Evolutionary conservation across 768 basidiomycete genomes (phyloP), one percentile per base, ranked within the genome.

Genomic region (Phylloporus arenicola): DNA sequence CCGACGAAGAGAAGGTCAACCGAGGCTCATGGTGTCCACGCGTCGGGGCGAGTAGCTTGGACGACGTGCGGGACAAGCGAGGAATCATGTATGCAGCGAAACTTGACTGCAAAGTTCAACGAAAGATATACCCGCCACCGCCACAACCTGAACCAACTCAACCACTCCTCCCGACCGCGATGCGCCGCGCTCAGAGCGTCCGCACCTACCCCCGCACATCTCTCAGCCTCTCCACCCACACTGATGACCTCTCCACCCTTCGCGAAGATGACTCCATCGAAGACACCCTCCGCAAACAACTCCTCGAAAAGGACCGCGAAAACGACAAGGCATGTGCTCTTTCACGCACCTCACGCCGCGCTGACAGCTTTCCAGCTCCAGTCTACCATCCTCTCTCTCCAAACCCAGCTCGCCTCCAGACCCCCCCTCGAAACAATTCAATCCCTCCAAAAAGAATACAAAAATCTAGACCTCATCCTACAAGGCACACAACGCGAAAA

Each of bases 401-500:
- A 88, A 61, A 75, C 74, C 0, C 82, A 85, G 53, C 77, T 90
- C 5, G 72, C 79, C 0, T 72, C 81, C 46, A 75, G 88, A 12
- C 88, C 88, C 12, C 81, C 88, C 5, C 52, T 83, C 33, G 86
- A 89, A 54, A 70, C 70, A 0, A 72, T 91, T 24, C 82, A 87
- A 51, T 75, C 74, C 31, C 67, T 90, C 29, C 75, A 85, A 64
- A 83, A 80, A 59, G 89, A 91, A 56, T 82, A 83, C 58, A 81
- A 81, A 57, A 84, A 86, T 50, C 70, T 90, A 1, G 89, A 90
- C 34, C 71, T 92, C 16, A 71, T 92, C 3, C 68, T 90, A 0
- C 80, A 86, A 52, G 89, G 88, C 0, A 91, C 89, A 0, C 88
- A 90, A 55, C 72, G 88, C 44, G 90, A 92, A 70, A 92, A 92